Conservation (phyloP, 1,139 yeast species). For the Candida sp. region DNA sequence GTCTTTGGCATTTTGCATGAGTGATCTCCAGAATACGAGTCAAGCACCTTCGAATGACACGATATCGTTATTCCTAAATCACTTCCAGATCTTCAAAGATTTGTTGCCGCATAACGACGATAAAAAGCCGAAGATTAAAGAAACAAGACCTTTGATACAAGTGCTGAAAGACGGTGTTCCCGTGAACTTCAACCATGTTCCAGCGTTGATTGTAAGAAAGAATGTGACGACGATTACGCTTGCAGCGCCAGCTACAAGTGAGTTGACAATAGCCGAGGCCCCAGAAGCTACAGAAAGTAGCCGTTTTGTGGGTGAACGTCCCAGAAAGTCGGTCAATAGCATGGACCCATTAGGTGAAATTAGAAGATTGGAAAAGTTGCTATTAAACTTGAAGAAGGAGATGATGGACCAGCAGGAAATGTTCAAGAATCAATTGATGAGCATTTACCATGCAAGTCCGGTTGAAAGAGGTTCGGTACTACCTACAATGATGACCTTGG, state of each 20-base stretch:
- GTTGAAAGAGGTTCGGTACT: not conserved
- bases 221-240: not conserved
- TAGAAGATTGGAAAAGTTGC: slow-evolving; percentile 11
- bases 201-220: not conserved
- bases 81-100: slow-evolving; percentile 9
- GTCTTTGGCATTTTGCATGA: not conserved
- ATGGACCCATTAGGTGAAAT: slow-evolving; percentile 12
- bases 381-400: slow-evolving; percentile 12
- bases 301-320: not conserved
- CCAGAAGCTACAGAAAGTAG: not conserved
- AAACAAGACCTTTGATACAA: slow-evolving; percentile 12
- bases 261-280: not conserved
- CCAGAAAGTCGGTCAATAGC: not conserved
- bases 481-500: not conserved
- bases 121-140: slow-evolving; percentile 5
- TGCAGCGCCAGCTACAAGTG: not conserved
- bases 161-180: slow-evolving; percentile 16
- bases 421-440: slow-evolving; percentile 9
- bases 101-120: slow-evolving; percentile 7
- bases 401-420: slow-evolving; percentile 12
- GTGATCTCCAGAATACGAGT: not conserved
- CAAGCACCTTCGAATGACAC: not conserved
- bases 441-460: slow-evolving; percentile 1
- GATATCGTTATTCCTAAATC: slow-evolving; percentile 8
- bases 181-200: slow-evolving; percentile 9